Evolutionary conservation across 371 early-diverging fungal species (phyloP).

Genomic region (Parasitella parasitica): DNA sequence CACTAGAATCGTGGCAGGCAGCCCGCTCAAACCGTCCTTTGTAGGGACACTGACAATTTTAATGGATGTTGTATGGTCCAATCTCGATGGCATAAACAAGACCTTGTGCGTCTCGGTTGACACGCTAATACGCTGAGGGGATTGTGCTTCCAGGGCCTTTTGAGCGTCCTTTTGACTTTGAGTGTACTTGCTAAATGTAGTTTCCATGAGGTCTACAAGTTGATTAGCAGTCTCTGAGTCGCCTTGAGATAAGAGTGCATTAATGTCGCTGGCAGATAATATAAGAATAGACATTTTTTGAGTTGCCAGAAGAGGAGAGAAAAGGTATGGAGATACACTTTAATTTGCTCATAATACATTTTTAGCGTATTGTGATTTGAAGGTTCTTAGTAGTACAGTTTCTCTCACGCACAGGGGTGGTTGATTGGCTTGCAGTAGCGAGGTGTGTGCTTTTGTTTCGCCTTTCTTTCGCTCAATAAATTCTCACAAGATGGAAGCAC

Average conservation of each 20-base stretch:
- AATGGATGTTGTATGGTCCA: slow-evolving; percentile 51
- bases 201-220: slow-evolving; percentile 42
- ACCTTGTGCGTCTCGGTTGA: slow-evolving; percentile 44
- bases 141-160: slow-evolving; percentile 41
- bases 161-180: slow-evolving; percentile 18
- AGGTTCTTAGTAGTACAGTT: not conserved
- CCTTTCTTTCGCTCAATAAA: slow-evolving; percentile 2
- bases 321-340: too few species aligned
- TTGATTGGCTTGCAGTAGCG: slow-evolving; percentile 3
- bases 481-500: not conserved
- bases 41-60: slow-evolving; percentile 61
- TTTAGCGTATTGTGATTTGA: not conserved
- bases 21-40: slow-evolving; percentile 45
- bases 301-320: not conserved
- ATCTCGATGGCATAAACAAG: slow-evolving; percentile 61
- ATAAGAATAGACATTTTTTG: slow-evolving; percentile 27
- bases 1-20: slow-evolving; percentile 57
- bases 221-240: slow-evolving; percentile 19
- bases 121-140: slow-evolving; percentile 51
- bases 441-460: too few species aligned
- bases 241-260: slow-evolving; percentile 23
- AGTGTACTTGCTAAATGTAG: slow-evolving; percentile 34
- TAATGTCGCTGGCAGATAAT: slow-evolving; percentile 31
- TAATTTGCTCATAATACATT: not conserved
- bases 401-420: slow-evolving; percentile 11